Evolutionary conservation across 1,284 basidiomycete species (phyloP), one percentile per base, ranked within the genome.

Genomic region (Rhodotorula sp.): DNA sequence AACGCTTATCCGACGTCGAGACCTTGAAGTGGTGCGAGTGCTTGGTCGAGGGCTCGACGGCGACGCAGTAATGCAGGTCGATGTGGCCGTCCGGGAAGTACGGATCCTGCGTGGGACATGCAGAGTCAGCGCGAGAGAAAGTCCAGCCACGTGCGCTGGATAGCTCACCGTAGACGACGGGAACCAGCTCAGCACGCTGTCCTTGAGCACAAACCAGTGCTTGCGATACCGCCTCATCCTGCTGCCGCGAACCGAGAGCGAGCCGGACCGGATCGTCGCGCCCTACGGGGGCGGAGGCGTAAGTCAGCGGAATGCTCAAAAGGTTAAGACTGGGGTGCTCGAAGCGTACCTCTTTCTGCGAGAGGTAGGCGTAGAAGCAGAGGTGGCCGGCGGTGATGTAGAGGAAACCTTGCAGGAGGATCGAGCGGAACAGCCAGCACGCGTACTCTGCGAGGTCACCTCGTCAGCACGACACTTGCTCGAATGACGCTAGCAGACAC

Each of bases 281-380:
- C 92, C 89, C 90, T 94, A 74, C 13, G 48, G 55, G 59, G 36
- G 49, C 29, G 63, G 62, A 62, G 61, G 27, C 34, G 56, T 62
- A n/a, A 52, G 62, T 44, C 8, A 53, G 1, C 22, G 20, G n/a
- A 13, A 2, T 5, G 22, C 15, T 15, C 17, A 4, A 24, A 46
- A 29, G 11, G 20, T 22, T 13, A 17, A 2, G 29, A 47, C 20
- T 34, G 29, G 39, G 53, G 48, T 29, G 24, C n/a, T 64, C 53
- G 59, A 54, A 46, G 76, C 82, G 58, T 72, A 92, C 92, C 85
- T 94, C 92, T 82, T 88, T 84, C 29, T 87, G 84, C 11, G 91
- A 91, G 85, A 99, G 89, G 79, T 95, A 93, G 0, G 95, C 95
- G 79, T 97, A 98, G 83, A 98, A 99, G 82, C 94, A 97, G 34